Base-by-base conservation (phyloP, 768 basidiomycete genomes). In the Mycena albidolilacea region DNA sequence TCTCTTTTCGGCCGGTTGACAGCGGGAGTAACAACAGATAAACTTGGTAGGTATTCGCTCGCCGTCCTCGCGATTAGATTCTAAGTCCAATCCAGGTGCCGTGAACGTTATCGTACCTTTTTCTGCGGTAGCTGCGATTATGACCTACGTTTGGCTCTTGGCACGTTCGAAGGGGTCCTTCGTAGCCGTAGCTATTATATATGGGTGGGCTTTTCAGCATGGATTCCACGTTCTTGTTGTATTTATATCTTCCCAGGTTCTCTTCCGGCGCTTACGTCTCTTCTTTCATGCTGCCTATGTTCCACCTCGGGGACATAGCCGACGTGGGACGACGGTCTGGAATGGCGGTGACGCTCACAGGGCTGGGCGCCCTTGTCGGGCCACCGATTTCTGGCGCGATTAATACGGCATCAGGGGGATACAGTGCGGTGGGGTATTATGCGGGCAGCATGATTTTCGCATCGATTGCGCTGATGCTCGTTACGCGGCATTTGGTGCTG, bases 331-430 rank as follows among this genome's bases (percentile, higher is more conserved):
- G 90, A 37, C 86, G 93, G n/a, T 81, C 88, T 0, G 93, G 93
- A 11, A 90, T 94, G 87, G 89, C 88, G 69, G 83, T 90, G 81
- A 91, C 87, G 39, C 84, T 92, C 64, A 72, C 89, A 21, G 87
- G 93, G 0, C 46, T 93, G 11, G 93, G 93, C 12, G 91, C 91
- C 0, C 81, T 94, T 4, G 86, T 85, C 0, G 93, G 93, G 0
- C 92, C 92, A 3, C 93, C 93, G 0, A 92, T 94, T 70, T 92
- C 92, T 12, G 93, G 93, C 1, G 90, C 90, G 0, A 92, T 95
- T 74, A 86, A 87, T 67, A 79, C 78, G 0, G 84, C 87, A 0
- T 87, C 90, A 2, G 87, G 86, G 3, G 86, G 86, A 1, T 95
- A 88, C 75, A 80, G 83, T 38, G 83, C 77, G 5, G 89, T 90